Evolutionary conservation across 225 moss, liverwort and hornwort species (phyloP), one percentile per base, ranked within the genome.

Genomic region (Asterella californica): DNA sequence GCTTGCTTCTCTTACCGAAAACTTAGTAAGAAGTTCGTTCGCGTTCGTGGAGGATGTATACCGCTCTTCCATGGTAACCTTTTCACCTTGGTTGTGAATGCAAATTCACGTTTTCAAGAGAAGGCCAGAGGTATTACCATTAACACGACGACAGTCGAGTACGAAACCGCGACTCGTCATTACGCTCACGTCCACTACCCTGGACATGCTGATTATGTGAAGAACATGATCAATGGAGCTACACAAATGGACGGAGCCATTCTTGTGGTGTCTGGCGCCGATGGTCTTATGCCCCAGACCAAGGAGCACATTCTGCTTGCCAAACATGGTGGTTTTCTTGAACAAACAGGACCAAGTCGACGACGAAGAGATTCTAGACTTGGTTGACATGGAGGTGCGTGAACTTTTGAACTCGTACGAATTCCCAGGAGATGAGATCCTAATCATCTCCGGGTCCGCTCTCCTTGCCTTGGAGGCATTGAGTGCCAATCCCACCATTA

Each of bases 161-260:
- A 94, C 48, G 92, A 94, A 90, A 94, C 93, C 5, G 61, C 15
- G 2, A 76, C 49, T 47, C 82, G 93, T 47, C 94, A 94, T 74
- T 94, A 94, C 60, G 94, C 92, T 6, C 94, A 94, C 79, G 94
- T 94, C 49, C 92, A 94, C 79, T 92, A 90, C 53, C 94, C 94
- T 24, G 92, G 94, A 19, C 94, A 94, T 52, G 92, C 92, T 17
- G 94, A 94, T 84, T 92, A 94, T 64, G 90, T 94, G 46, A 94
- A 94, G 88, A 94, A 94, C 65, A 94, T 94, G 94, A 94, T 94
- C 38, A 94, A 92, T 32, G 92, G 92, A 3, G 94, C 94, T 10
- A 92, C 94, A 27, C 94, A 94, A 82, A 94, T 94, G 92, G 94
- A 94, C 80, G 94, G 94, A 75, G 94, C 89, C 60, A 92, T 94